Conservation (phyloP, 1,284 basidiomycete genomes). For the Rhizoctonia solani region DNA sequence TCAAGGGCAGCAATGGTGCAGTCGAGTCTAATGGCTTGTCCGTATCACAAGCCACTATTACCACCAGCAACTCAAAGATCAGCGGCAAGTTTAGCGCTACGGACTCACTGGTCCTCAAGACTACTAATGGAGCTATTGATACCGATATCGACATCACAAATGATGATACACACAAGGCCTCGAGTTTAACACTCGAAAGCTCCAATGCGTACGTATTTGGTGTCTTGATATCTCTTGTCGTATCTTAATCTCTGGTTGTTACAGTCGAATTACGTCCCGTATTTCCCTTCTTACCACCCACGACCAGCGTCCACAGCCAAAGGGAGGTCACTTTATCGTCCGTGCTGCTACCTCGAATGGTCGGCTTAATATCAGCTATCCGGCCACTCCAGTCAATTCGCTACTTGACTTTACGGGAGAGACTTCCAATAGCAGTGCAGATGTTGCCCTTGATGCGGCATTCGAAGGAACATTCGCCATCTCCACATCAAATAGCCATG, state of each 20-base stretch:
- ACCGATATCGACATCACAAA: slow-evolving; percentile 19
- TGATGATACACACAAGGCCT: slow-evolving; percentile 32
- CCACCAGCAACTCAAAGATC: slow-evolving; percentile 32
- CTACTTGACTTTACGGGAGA: slow-evolving; percentile 4
- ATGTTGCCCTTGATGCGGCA: slow-evolving; percentile 4
- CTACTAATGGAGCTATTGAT: slow-evolving; percentile 34
- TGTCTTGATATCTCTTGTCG: neutral
- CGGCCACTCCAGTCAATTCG: slow-evolving; percentile 16
- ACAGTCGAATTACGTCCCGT: slow-evolving; percentile 5
- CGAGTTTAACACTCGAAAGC: neutral
- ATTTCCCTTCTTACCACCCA: slow-evolving; percentile 30
- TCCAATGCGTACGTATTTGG: slow-evolving; percentile 8
- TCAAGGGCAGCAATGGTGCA: slow-evolving; percentile 16
- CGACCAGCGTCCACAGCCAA: slow-evolving; percentile 32
- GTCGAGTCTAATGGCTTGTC: slow-evolving; percentile 8
- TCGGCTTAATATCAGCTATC: slow-evolving; percentile 10
- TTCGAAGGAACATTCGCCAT: slow-evolving; percentile 7
- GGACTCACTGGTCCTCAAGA: slow-evolving; percentile 28
- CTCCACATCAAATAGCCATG: neutral
- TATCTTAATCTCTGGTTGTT: neutral
- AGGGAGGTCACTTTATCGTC: slow-evolving; percentile 26
- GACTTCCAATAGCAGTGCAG: slow-evolving; percentile 14
- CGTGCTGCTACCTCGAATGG: neutral
- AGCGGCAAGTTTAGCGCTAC: slow-evolving; percentile 27
- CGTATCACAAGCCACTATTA: slow-evolving; percentile 25